Evolutionary conservation across 2,329 filamentous ascomycete species (phyloP).

Genomic region (Claviceps africana): DNA sequence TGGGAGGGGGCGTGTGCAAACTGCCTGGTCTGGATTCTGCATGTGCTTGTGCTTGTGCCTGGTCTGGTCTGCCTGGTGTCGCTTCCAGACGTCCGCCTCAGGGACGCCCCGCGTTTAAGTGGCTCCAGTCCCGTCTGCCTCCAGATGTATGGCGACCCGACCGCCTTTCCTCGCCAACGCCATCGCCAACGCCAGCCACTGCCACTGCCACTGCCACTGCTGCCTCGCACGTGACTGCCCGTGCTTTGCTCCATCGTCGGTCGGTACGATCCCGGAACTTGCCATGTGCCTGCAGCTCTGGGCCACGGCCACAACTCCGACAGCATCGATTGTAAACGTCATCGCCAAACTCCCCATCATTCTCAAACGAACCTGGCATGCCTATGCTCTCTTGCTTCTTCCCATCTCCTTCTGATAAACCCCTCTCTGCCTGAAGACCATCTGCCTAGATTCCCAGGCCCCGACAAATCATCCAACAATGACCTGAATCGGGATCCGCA

Average conservation of each 20-base stretch:
- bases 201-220: too few species aligned
- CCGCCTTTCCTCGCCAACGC: too few species aligned
- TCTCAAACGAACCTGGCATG: neutral
- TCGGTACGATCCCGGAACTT: too few species aligned
- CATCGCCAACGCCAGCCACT: too few species aligned
- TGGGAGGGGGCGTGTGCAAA: conserved; percentile 3
- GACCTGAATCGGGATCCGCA: neutral
- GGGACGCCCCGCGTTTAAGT: conserved; percentile 24
- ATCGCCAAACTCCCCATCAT: neutral
- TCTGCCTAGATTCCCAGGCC: neutral
- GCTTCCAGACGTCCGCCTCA: conserved; percentile 8
- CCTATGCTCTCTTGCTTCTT: neutral
- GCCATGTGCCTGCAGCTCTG: too few species aligned
- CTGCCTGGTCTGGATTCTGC: too few species aligned
- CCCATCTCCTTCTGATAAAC: neutral
- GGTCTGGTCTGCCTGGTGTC: too few species aligned
- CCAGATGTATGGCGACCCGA: too few species aligned
- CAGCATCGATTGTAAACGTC: neutral
- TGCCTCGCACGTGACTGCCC: conserved; percentile 17
- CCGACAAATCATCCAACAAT: neutral
- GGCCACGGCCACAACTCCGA: neutral
- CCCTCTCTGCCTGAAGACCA: neutral
- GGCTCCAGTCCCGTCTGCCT: conserved; percentile 8
- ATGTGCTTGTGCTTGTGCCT: too few species aligned
- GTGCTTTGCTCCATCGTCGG: conserved; percentile 2